Percentiles rank a stretch among this genome's conserved stretches.
Evolutionary conservation across 2,329 filamentous ascomycete genomes (phyloP).

Genomic region (Arthrobotrys conoides): DNA sequence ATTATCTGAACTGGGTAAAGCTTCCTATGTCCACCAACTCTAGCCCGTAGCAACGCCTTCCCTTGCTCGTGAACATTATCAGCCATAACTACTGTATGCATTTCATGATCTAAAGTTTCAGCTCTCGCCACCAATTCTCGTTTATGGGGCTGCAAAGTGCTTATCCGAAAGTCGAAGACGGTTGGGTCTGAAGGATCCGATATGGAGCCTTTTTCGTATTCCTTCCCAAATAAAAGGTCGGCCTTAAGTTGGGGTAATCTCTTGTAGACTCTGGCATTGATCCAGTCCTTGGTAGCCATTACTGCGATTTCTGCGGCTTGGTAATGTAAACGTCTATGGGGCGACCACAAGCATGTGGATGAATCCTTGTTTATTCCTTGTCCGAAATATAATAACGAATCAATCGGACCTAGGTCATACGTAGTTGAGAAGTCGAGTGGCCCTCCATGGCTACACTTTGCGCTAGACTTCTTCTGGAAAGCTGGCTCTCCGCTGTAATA

Average conservation of each 20-base stretch:
- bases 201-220: background rate
- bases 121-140: slow-evolving; percentile 23
- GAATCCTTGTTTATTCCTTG: slow-evolving; percentile 59
- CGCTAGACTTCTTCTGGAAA: slow-evolving; percentile 18
- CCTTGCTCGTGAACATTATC: slow-evolving; percentile 42
- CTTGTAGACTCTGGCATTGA: slow-evolving; percentile 21
- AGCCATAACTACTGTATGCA: slow-evolving; percentile 27
- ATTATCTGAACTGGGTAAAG: slow-evolving; percentile 38
- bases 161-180: slow-evolving; percentile 20
- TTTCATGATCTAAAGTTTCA: background rate
- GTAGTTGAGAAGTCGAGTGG: slow-evolving; percentile 25
- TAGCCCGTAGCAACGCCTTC: slow-evolving; percentile 1
- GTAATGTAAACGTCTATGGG: slow-evolving; percentile 31
- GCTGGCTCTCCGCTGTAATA: slow-evolving; percentile 45
- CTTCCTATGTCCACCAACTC: slow-evolving; percentile 10
- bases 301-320: slow-evolving; percentile 6
- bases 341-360: slow-evolving; percentile 27
- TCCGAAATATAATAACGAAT: background rate
- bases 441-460: slow-evolving; percentile 50
- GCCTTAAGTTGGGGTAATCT: slow-evolving; percentile 1
- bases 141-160: slow-evolving; percentile 16
- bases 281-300: slow-evolving; percentile 33
- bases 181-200: background rate
- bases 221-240: slow-evolving; percentile 25
- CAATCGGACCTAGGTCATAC: background rate